Conservation (phyloP, 352 stramenopile species). For the Thalassiosira sp. region DNA sequence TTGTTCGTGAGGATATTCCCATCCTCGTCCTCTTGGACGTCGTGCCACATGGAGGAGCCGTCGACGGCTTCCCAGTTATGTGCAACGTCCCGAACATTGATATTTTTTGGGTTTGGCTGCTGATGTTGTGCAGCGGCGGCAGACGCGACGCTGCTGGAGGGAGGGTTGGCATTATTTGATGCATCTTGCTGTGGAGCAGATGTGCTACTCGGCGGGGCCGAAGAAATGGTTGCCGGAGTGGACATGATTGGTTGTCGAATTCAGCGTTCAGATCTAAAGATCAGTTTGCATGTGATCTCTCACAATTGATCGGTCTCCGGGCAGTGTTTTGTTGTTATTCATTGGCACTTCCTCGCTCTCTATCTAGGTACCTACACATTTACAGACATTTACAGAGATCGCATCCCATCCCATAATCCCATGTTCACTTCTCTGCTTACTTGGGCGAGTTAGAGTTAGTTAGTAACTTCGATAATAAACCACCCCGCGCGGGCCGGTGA, state of each 20-base stretch:
- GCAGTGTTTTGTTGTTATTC: too few species aligned
- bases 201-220: constrained; percentile 1
- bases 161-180: constrained; percentile 3
- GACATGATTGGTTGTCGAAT: too few species aligned
- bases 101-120: constrained; percentile 2
- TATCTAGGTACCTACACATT: too few species aligned
- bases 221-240: not conserved
- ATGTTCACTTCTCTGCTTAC: too few species aligned
- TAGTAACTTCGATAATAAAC: too few species aligned
- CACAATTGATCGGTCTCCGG: too few species aligned
- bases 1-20: constrained; percentile 64
- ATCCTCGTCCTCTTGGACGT: constrained; percentile 70
- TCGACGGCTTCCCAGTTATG: constrained; percentile 51
- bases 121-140: constrained; percentile 1
- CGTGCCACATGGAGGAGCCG: constrained; percentile 40
- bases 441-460: too few species aligned
- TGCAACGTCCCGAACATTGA: constrained; percentile 16
- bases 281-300: too few species aligned
- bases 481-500: too few species aligned
- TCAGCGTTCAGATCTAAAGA: too few species aligned
- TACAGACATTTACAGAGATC: too few species aligned
- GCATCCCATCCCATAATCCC: too few species aligned
- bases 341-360: not conserved
- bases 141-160: constrained; percentile 1
- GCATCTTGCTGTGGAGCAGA: constrained; percentile 12